Conservation (phyloP, 176 grass and related monocot genomes). For the Musa itinerans region DNA sequence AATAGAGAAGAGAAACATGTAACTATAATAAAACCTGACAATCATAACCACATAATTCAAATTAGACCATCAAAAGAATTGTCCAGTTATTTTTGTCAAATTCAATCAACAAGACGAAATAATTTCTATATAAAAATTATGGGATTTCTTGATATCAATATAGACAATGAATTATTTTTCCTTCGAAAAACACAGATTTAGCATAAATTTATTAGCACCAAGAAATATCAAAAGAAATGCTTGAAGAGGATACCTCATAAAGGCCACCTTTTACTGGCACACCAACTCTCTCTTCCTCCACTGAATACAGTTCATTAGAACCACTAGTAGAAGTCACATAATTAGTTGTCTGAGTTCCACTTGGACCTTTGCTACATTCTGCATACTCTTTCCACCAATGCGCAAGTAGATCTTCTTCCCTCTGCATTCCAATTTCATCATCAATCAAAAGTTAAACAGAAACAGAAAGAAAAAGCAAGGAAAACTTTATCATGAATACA, state of each 20-base stretch:
- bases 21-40: too few species aligned
- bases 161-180: too few species aligned
- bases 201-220: background rate
- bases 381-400: constrained; percentile 98
- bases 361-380: constrained; percentile 78
- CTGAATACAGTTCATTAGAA: constrained; percentile 46
- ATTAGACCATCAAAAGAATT: too few species aligned
- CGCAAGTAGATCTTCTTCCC: constrained; percentile 69
- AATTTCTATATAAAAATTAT: too few species aligned
- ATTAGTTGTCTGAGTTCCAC: constrained; percentile 25
- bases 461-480: background rate
- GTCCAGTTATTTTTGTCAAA: too few species aligned
- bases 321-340: constrained; percentile 19
- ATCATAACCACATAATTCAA: too few species aligned
- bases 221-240: background rate
- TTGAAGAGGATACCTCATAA: constrained; percentile 54
- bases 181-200: too few species aligned
- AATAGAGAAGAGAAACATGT: too few species aligned
- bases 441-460: background rate
- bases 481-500: background rate
- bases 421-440: constrained; percentile 36
- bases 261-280: constrained; percentile 95
- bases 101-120: too few species aligned
- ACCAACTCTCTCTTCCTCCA: constrained; percentile 85
- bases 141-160: too few species aligned